phyloP scores from a whole-genome alignment of 1,139 yeast species.

The Taphrina communis region DNA sequence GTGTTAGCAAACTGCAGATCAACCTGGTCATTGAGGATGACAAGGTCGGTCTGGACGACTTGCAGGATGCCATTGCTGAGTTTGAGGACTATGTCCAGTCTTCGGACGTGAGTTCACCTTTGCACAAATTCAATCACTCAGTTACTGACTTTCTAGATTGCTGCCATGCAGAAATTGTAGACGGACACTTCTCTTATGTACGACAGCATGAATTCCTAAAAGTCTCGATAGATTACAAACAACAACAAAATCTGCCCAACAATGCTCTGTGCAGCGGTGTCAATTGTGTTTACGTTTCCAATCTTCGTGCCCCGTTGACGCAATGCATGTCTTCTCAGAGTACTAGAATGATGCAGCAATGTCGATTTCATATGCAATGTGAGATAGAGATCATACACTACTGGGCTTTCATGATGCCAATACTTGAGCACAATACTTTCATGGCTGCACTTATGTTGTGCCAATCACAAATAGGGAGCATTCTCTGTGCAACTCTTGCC shows the following conservation, averaged over 20 bases:
- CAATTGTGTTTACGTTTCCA: no score
- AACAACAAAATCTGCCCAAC: neutral
- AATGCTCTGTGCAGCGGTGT: no score
- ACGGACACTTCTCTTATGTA: neutral
- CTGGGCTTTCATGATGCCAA: no score
- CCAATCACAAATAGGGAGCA: no score
- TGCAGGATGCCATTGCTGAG: conserved; percentile 83
- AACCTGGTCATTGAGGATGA: conserved; percentile 98
- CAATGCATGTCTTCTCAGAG: no score
- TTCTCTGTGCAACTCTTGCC: no score
- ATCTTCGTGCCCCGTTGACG: no score
- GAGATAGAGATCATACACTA: no score
- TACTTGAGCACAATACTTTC: no score
- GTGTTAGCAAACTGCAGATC: conserved; percentile 98
- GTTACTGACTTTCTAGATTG: conserved; percentile 21
- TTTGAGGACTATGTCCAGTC: conserved; percentile 92
- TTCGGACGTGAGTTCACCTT: conserved; percentile 33
- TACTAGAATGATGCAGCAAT: no score
- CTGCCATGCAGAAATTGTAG: conserved; percentile 41
- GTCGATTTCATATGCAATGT: no score
- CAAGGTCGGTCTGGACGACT: conserved; percentile 88
- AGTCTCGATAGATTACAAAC: neutral
- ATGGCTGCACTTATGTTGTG: no score
- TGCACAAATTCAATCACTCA: neutral
- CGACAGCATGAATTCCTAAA: conserved; percentile 7